Evolutionary conservation across 2,329 filamentous ascomycete genomes (phyloP), one percentile per base, ranked within the genome.

Genomic region (Ophiostoma sp.): DNA sequence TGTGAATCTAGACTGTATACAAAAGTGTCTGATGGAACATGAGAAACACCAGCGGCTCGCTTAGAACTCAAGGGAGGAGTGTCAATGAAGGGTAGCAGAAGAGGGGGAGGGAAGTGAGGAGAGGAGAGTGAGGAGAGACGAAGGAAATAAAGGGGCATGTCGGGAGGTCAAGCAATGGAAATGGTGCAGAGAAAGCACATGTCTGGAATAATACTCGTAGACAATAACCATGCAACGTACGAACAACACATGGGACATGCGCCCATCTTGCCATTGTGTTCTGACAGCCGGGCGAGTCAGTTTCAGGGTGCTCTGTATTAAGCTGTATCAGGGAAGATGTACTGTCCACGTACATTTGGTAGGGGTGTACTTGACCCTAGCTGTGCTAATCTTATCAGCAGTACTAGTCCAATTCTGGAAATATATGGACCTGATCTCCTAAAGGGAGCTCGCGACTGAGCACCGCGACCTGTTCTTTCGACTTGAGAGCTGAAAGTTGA

Each of bases 401-500:
- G 18, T 40, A 5, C 60, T 63, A 63, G 60, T 60, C 60, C 60
- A 27, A 11, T 18, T 63, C 14, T 8, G 16, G 60, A 11, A 18
- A 16, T 8, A 27, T 27, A 27, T 63, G 60, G 52, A 58, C 52
- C 52, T 8, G 4, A 4, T 27, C 52, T 58, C 49, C 49, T 62
- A 40, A 38, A 40, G 58, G 58, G 60, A 63, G 40, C 60, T 63
- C 60, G 60, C 55, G 27, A 60, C 60, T 3, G 45, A 47, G 49
- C 49, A 42, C 58, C 38, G 58, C 60, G 60, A 63, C 40, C 38
- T 63, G 60, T 63, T 63, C 60, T 63, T 63, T 63, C n/a, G 27
- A 40, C 7, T 55, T 27, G 18, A n/a, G 55, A 9, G 27, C 38
- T 40, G 27, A 27, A 4, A 55, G 49, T 18, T 55, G 18, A 55